Evolutionary conservation across 2,329 filamentous ascomycete genomes (phyloP).

Genomic region (Talaromyces albobiverticillius): DNA sequence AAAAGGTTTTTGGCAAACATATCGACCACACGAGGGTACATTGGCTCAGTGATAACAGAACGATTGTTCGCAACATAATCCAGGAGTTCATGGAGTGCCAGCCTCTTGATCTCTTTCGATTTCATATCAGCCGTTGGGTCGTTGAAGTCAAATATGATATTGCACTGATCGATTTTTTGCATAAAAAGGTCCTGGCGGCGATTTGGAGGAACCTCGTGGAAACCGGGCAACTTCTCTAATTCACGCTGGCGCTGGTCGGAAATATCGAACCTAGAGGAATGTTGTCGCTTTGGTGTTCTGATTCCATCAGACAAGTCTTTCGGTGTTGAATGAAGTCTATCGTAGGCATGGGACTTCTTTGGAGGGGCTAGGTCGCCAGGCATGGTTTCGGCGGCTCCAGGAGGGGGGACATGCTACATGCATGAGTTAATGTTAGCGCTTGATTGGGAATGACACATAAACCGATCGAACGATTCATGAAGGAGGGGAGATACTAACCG

Average conservation of each 20-base stretch:
- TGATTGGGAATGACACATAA: neutral
- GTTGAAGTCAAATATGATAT: slow-evolving; percentile 99
- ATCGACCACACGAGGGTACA: slow-evolving; percentile 97
- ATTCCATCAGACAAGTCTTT: slow-evolving; percentile 96
- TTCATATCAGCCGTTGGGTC: slow-evolving; percentile 98
- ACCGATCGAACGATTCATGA: neutral
- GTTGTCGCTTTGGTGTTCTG: slow-evolving; percentile 91
- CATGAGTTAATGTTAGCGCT: neutral
- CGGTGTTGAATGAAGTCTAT: slow-evolving; percentile 85
- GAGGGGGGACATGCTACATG: slow-evolving; percentile 78
- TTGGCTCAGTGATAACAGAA: slow-evolving; percentile 96
- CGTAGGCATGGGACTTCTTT: slow-evolving; percentile 88
- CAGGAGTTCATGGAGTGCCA: slow-evolving; percentile 90
- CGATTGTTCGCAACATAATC: slow-evolving; percentile 99
- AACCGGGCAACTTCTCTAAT: slow-evolving; percentile 93
- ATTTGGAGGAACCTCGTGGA: slow-evolving; percentile 95
- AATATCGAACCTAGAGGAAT: slow-evolving; percentile 96
- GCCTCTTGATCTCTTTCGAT: slow-evolving; percentile 97
- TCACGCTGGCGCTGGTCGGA: slow-evolving; percentile 86
- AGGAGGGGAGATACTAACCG: slow-evolving; percentile 57
- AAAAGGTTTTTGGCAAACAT: slow-evolving; percentile 99
- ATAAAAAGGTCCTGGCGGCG: slow-evolving; percentile 95
- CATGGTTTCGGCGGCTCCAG: slow-evolving; percentile 95
- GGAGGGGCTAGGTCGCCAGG: slow-evolving; percentile 93
- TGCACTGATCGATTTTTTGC: slow-evolving; percentile 99